Percentiles rank a stretch among this genome's conserved stretches.
phyloP scores from a whole-genome alignment of 2,329 filamentous ascomycete genomes.

The Apiospora koreana region DNA sequence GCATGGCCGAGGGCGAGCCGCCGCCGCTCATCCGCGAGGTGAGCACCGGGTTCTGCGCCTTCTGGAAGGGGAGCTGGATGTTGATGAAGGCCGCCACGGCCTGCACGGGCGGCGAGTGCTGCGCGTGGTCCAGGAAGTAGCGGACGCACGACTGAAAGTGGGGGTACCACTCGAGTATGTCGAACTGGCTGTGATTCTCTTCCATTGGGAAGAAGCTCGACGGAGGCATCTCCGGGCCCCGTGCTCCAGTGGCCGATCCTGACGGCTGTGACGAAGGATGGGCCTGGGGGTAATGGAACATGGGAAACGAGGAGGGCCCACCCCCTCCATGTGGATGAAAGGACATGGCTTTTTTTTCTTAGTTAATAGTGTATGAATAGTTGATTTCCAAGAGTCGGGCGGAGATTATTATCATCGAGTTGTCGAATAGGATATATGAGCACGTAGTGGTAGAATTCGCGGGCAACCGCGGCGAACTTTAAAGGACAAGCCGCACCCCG shows the following conservation, averaged over 20 bases:
- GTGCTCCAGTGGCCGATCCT: constrained; percentile 7
- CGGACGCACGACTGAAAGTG: constrained; percentile 86
- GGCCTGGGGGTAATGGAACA: constrained; percentile 26
- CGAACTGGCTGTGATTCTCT: constrained; percentile 47
- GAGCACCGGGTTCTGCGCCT: constrained; percentile 46
- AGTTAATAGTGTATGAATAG: not conserved
- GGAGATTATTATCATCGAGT: not conserved
- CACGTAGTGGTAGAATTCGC: not conserved
- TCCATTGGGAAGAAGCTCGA: constrained; percentile 3
- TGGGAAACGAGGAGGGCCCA: constrained; percentile 22
- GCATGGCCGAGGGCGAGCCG: constrained; percentile 37
- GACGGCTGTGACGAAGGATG: constrained; percentile 23
- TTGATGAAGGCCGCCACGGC: constrained; percentile 89
- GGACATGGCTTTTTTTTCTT: constrained; percentile 22
- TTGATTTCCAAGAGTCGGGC: not conserved
- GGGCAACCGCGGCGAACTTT: not conserved
- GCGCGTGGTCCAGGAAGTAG: constrained; percentile 90
- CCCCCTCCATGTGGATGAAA: constrained; percentile 22
- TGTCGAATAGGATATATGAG: not conserved
- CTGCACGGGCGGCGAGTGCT: constrained; percentile 80
- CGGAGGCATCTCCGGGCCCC: constrained; percentile 25
- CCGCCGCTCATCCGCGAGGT: constrained; percentile 36
- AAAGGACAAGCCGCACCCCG: not conserved
- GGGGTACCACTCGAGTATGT: constrained; percentile 91
- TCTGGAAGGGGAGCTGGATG: constrained; percentile 87